phyloP scores from a whole-genome alignment of 495 filamentous ascomycete species.

The Ramalina intermedia region DNA sequence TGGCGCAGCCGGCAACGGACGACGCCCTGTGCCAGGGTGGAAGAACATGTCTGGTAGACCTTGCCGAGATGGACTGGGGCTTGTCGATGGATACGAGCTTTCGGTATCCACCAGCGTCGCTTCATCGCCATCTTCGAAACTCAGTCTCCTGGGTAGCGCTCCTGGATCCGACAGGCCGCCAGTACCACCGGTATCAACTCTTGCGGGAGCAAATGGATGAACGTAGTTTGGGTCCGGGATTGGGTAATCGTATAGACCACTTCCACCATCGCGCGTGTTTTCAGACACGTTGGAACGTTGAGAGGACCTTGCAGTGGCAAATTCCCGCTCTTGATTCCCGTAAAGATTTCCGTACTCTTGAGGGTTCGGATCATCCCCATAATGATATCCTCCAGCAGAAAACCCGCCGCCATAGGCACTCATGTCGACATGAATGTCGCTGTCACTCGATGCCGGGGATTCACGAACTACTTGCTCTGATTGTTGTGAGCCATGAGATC shows the following conservation, averaged over 20 bases:
- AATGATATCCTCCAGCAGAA: conserved; percentile 47
- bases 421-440: conserved; percentile 59
- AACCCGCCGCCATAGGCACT: conserved; percentile 62
- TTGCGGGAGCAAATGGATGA: conserved; percentile 46
- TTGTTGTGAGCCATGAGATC: conserved; percentile 17
- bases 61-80: conserved; percentile 41
- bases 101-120: conserved; percentile 33
- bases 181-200: conserved; percentile 71
- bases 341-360: conserved; percentile 3
- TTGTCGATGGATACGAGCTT: conserved; percentile 35
- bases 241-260: conserved; percentile 11
- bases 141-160: conserved; percentile 50
- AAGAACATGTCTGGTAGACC: conserved; percentile 85
- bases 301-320: conserved; percentile 18
- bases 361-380: conserved; percentile 41
- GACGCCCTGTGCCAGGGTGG: conserved; percentile 57
- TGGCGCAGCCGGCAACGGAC: conserved; percentile 73
- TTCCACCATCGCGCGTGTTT: conserved; percentile 11
- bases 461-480: conserved; percentile 14
- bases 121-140: conserved; percentile 93
- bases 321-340: conserved; percentile 2
- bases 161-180: conserved; percentile 68
- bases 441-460: conserved; percentile 40
- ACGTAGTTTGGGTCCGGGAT: conserved; percentile 26
- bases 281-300: conserved; percentile 25